Conservation (phyloP, 768 basidiomycete genomes). For the Auricularia heimuer region DNA sequence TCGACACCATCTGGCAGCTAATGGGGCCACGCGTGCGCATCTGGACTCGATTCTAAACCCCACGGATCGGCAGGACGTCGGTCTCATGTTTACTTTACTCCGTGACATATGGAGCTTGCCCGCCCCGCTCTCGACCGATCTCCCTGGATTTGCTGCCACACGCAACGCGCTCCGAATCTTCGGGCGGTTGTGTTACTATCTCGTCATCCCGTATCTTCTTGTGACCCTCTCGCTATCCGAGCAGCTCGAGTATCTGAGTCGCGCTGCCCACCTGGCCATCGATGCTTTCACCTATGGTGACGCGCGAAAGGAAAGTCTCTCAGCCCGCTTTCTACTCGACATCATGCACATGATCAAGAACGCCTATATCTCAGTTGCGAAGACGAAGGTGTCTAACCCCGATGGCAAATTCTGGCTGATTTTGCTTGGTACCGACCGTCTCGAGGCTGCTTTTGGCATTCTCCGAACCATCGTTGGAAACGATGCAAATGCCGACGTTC, state of each 20-base stretch:
- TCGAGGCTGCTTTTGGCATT: conserved; percentile 23
- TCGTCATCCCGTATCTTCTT: conserved; percentile 23
- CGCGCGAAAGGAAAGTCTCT: conserved; percentile 16
- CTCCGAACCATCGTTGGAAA: conserved; percentile 2
- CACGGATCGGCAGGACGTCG: conserved; percentile 25
- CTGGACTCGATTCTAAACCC: conserved; percentile 18
- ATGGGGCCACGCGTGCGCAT: conserved; percentile 4
- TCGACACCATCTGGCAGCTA: conserved; percentile 14
- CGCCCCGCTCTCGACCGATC: background rate
- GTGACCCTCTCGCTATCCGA: conserved; percentile 21
- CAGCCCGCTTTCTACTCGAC: conserved; percentile 20
- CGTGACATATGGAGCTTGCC: conserved; percentile 20
- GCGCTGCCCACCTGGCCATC: conserved; percentile 22
- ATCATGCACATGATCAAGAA: conserved; percentile 32
- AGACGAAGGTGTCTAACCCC: conserved; percentile 25
- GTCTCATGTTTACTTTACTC: conserved; percentile 18
- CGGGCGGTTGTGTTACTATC: conserved; percentile 16
- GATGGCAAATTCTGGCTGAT: conserved; percentile 25
- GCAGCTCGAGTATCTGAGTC: conserved; percentile 25
- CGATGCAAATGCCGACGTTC: conserved; percentile 3
- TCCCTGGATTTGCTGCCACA: conserved; percentile 14
- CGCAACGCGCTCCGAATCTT: conserved; percentile 16
- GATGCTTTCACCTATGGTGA: conserved; percentile 10
- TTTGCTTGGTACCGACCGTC: conserved; percentile 28
- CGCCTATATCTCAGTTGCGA: conserved; percentile 28